A percentile compares a stretch with the other conserved stretches of the same genome.
Conservation (phyloP, 1,139 yeast species). For the Spathaspora jeffriesii region DNA sequence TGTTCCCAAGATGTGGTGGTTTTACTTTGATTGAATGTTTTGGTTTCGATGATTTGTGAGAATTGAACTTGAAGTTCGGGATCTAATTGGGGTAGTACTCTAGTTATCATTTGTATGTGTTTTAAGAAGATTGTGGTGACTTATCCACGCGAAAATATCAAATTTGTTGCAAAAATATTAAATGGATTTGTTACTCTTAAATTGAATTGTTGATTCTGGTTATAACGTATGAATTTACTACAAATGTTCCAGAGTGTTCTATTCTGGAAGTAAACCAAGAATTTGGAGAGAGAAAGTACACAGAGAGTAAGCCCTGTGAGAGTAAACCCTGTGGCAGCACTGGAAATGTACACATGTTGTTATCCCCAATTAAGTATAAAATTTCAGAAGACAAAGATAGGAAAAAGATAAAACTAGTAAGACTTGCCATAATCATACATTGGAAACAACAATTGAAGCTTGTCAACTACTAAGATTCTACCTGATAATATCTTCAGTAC, state of each 20-base stretch:
- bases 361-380: too few relatives aligned
- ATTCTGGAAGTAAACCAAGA: too few relatives aligned
- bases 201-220: too few relatives aligned
- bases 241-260: too few relatives aligned
- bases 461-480: neutral
- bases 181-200: too few relatives aligned
- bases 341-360: too few relatives aligned
- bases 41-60: conserved; percentile 6
- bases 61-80: conserved; percentile 8
- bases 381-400: neutral
- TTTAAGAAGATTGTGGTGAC: neutral
- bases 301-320: too few relatives aligned
- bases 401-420: neutral
- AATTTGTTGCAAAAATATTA: neutral
- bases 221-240: too few relatives aligned
- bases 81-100: conserved; percentile 11
- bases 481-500: neutral
- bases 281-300: too few relatives aligned
- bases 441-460: neutral
- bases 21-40: conserved; percentile 6
- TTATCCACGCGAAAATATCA: neutral
- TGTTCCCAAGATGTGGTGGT: conserved; percentile 11
- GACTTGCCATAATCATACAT: neutral
- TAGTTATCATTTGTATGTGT: neutral
- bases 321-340: too few relatives aligned